A percentile compares a stretch with the other conserved stretches of the same genome.
Conservation (phyloP, 139 green algal species). For the Chlamydomonas asymmetrica region DNA sequence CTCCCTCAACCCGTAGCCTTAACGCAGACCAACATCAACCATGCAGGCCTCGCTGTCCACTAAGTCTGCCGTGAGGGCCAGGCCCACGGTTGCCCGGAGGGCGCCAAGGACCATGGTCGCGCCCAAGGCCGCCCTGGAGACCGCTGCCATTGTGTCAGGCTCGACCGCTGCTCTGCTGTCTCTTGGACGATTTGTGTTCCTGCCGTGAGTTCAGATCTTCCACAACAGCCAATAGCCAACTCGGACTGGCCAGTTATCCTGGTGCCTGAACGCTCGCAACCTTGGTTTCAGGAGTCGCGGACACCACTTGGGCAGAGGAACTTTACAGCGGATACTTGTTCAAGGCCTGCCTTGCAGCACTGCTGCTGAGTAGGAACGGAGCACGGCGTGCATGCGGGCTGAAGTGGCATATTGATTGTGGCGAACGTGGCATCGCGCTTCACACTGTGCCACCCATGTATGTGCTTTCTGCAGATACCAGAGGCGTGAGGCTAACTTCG, state of each 20-base stretch:
- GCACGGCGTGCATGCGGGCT: too few species aligned
- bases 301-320: too few species aligned
- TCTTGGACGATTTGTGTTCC: slow-evolving; percentile 36
- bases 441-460: background rate
- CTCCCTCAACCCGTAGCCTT: too few species aligned
- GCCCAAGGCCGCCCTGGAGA: slow-evolving; percentile 31
- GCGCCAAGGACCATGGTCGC: too few species aligned
- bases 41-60: too few species aligned
- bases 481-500: slow-evolving; percentile 35
- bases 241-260: background rate
- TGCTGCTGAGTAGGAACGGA: background rate
- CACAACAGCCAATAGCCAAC: background rate
- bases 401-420: too few species aligned
- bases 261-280: background rate
- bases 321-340: slow-evolving; percentile 16
- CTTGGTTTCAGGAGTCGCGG: background rate
- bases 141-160: slow-evolving; percentile 17
- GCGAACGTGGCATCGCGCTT: background rate
- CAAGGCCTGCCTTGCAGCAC: slow-evolving; percentile 6
- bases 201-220: background rate
- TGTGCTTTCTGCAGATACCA: slow-evolving; percentile 17
- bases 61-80: too few species aligned
- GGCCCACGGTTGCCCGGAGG: too few species aligned
- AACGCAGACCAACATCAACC: too few species aligned
- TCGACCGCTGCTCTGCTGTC: slow-evolving; percentile 33